phyloP scores from a whole-genome alignment of 2,329 filamentous ascomycete species.

The Penicillium vulpinum region DNA sequence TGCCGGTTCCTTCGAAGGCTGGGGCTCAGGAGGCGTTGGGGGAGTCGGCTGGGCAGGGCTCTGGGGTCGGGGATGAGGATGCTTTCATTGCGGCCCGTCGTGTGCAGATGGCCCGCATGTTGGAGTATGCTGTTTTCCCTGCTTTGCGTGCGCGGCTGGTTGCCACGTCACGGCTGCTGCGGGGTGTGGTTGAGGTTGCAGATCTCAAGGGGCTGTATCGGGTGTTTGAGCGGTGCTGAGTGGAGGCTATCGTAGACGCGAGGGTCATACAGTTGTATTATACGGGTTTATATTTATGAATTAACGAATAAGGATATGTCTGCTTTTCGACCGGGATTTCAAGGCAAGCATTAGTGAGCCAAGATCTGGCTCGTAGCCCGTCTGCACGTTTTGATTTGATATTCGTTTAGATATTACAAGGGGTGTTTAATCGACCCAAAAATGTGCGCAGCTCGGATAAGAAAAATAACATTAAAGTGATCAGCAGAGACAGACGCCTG shows the following conservation, averaged over 20 bases:
- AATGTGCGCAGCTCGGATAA: neutral
- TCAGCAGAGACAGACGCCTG: neutral
- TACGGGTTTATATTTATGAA: neutral
- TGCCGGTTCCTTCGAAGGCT: constrained; percentile 55
- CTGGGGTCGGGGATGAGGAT: constrained; percentile 46
- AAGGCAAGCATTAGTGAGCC: neutral
- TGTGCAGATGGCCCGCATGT: constrained; percentile 67
- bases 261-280: neutral
- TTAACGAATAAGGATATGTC: neutral
- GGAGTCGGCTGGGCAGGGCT: neutral
- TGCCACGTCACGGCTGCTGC: constrained; percentile 74
- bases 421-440: neutral
- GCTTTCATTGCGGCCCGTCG: constrained; percentile 55
- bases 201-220: constrained; percentile 89
- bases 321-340: neutral
- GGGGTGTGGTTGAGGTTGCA: constrained; percentile 80
- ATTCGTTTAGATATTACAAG: neutral
- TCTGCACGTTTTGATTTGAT: too few species aligned
- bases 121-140: constrained; percentile 88
- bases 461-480: neutral
- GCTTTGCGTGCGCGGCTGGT: constrained; percentile 80
- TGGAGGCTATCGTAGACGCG: neutral
- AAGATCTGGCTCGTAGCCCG: too few species aligned
- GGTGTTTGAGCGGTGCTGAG: constrained; percentile 89
- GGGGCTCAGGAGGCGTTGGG: neutral